Conservation (phyloP, 768 basidiomycete genomes). For the Tricholoma terreum region DNA sequence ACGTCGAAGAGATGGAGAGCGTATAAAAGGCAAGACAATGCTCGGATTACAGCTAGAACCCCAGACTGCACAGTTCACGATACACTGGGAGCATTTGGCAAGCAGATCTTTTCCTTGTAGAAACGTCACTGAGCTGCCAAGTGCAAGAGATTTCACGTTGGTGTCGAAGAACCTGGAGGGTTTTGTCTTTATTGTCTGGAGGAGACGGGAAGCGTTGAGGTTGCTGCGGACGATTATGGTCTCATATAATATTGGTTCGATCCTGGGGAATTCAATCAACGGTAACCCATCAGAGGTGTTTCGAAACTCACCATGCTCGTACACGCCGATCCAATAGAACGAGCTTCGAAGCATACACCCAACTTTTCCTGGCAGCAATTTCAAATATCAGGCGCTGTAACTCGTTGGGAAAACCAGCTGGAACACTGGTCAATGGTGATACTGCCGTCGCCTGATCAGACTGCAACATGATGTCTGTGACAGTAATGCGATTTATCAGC, state of each 20-base stretch:
- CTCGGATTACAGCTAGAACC: constrained; percentile 14
- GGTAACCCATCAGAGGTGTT: not conserved
- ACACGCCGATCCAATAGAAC: constrained; percentile 23
- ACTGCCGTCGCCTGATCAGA: not conserved
- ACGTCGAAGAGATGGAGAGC: constrained; percentile 9
- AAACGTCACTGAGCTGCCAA: constrained; percentile 17
- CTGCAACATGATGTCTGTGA: not conserved
- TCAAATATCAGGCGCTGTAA: constrained; percentile 26
- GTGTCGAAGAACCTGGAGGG: constrained; percentile 9
- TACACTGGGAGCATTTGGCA: constrained; percentile 11
- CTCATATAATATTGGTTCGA: constrained; percentile 27
- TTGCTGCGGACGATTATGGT: constrained; percentile 22
- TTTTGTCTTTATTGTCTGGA: constrained; percentile 15
- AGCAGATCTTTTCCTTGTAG: constrained; percentile 18
- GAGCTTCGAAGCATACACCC: constrained; percentile 17
- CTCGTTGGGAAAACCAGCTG: constrained; percentile 19
- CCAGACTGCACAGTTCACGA: constrained; percentile 17
- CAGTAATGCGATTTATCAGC: too few relatives aligned
- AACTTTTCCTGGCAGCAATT: constrained; percentile 19
- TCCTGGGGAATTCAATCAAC: constrained; percentile 13
- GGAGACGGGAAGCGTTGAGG: constrained; percentile 15
- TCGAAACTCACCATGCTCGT: constrained; percentile 19
- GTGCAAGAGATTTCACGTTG: constrained; percentile 10
- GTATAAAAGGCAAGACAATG: constrained; percentile 18
- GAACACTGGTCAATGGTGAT: not conserved